Evolutionary conservation across 352 stramenopile species (phyloP), one percentile per base, ranked within the genome.

Genomic region (Phytophthora pinifolia): DNA sequence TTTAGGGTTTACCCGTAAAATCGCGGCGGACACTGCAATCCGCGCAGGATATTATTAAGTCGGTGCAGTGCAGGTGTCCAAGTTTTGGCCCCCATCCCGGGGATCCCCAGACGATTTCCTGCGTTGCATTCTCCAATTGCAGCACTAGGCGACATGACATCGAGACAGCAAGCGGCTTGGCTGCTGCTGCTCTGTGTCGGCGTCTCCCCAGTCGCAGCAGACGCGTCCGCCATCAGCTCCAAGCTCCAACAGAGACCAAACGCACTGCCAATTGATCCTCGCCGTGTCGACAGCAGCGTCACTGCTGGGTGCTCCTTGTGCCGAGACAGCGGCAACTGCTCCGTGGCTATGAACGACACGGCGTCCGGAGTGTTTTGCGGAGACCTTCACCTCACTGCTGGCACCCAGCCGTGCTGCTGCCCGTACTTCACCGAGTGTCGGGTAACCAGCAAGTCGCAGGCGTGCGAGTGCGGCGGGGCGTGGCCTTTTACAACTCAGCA

Each of bases 271-370:
- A 14, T 51, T 45, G 34, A 10, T 32, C 46, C 50, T 8, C 17
- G 50, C 4, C 44, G 25, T 20, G 36, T 52, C 14, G 39, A 9
- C 31, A 30, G 64, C n/a, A 69, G 54, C 27, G 31, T 66, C 12
- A 14, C 53, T 30, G 39, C 39, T 6, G 81, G 81, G 30, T 91
- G 81, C 47, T 62, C 60, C 4, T 39, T 77, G 13, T 91, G 81
- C 47, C 72, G 79, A 13, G 65, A 76, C 48, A 83, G 67, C 17
- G 76, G 81, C 4, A 88, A 88, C 57, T 91, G 81, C 62, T 89
- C 81, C 5, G 39, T 74, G 6, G 81, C 81, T 2, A 70, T 87
- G 51, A 66, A 71, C 18, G 80, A 86, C 36, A 50, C 46, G 35
- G 58, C 51, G 8, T 72, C 62, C 4, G 81, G 81, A 29, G 81